Evolutionary conservation across 768 basidiomycete genomes (phyloP), one percentile per base, ranked within the genome.

Genomic region (Amanita muscaria): DNA sequence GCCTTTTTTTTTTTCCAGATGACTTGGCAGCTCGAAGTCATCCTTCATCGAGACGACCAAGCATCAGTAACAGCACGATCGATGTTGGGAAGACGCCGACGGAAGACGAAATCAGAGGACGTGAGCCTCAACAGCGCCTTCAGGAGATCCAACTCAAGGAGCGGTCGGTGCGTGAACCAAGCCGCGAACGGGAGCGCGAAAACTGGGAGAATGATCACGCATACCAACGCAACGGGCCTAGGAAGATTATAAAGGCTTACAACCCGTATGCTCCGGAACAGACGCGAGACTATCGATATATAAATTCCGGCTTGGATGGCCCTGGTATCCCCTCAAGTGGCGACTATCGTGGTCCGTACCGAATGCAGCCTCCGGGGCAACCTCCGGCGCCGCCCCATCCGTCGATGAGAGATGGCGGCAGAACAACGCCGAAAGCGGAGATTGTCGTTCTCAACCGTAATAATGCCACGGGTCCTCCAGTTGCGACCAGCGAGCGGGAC

Each of bases 351-450:
- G 14, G 31, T 34, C 1, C 44, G 7, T 15, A 16, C 4, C 16
- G 29, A 2, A 27, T 35, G 8, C 43, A 37, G n/a, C 24, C 31
- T 7, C 18, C 41, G n/a, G 16, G 34, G 8, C 43, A 44, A 27
- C 34, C 43, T 12, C 34, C 44, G 6, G n/a, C n/a, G n/a, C 43
- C 24, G 3, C 34, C 24, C 3, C 43, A 44, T 18, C 43, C 11
- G 66, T 63, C 33, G 51, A 54, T 15, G 47, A 55, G 18, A 58
- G 61, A 40, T 50, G 41, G 11, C 52, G 54, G 49, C 55, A 62
- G 46, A 54, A 57, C 34, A 57, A 66, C n/a, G 46, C 59, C n/a
- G 56, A 60, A 35, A 49, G 57, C 27, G 54, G 52, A 46, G 16
- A 27, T 46, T 12, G 18, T 46, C 5, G 44, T 46, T 6, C 27